A percentile compares a stretch with the other conserved stretches of the same genome.
Evolutionary conservation across 2,329 filamentous ascomycete species (phyloP).

Genomic region (Fusarium cyanostomum): DNA sequence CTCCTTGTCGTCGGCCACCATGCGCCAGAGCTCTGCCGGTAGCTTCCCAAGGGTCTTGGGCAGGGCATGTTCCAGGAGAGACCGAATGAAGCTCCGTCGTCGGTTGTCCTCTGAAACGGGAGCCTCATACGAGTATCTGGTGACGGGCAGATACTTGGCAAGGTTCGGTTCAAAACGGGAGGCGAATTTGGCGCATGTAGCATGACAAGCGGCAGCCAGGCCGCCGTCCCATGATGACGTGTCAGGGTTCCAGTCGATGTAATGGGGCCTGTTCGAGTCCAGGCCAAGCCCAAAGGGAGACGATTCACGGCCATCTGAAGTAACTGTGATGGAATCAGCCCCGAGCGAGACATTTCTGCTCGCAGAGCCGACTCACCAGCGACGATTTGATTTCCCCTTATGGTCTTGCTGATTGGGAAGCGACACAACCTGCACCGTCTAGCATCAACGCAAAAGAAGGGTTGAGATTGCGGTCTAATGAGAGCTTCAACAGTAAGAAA

Average conservation of each 20-base stretch:
- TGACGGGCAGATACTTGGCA: neutral
- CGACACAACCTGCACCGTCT: slow-evolving; percentile 2
- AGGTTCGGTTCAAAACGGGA: neutral
- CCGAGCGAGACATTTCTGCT: rapidly evolving
- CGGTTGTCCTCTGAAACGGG: neutral
- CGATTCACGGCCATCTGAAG: neutral
- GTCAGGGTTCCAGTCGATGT: neutral
- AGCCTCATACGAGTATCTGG: neutral
- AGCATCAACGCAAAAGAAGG: slow-evolving; percentile 13
- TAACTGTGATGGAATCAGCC: neutral
- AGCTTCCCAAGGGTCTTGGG: neutral
- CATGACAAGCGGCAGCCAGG: slow-evolving; percentile 3
- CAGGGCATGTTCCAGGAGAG: neutral
- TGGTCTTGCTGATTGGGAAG: neutral
- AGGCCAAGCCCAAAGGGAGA: neutral
- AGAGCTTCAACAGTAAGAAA: no score
- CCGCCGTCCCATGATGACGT: neutral
- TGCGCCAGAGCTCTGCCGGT: slow-evolving; percentile 12
- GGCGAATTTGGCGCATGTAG: neutral
- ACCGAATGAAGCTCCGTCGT: neutral
- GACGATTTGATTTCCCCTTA: neutral
- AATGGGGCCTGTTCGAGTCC: neutral
- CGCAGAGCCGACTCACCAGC: rapidly evolving
- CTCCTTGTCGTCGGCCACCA: neutral
- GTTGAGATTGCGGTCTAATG: no score